Base-by-base conservation (phyloP, 2,329 filamentous ascomycete species). In the Fusarium udum region DNA sequence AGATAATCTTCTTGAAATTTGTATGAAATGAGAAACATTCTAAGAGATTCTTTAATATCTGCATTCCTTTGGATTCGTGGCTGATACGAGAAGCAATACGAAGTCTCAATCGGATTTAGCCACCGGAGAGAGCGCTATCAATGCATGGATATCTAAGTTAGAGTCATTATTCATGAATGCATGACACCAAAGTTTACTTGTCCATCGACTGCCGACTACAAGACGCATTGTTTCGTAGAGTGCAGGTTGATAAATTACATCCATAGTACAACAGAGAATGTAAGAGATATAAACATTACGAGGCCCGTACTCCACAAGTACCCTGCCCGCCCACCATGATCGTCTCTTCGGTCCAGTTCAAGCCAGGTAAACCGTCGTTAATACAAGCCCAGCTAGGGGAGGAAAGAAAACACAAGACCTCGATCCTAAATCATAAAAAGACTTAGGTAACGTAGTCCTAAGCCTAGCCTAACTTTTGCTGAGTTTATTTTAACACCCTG, bases 321-420 rank as follows among this genome's bases (percentile, higher is more conserved):
- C n/a, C 43, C 42, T 34, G 39, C 37, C 51, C 43, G 28, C 37
- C 43, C 58, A 60, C 69, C 69, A 63, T 49, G 60, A 69, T 70
- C 66, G 34, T 58, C 53, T 67, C n/a, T 16, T 63, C 55, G 32
- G 52, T 18, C 26, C 11, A 39, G n/a, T 46, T 22, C 6, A 28
- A 39, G 40, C 39, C 31, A 34, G 46, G 56, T 45, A 22, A 48
- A 66, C 46, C 24, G 26, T 48, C 45, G 31, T 64, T 4, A 31
- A 49, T 37, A 40, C 37, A 58, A 63, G 26, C 26, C 26, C 26
- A 28, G 26, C 26, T 28, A 28, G 26, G 26, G 26, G 26, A 28
- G 26, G 26, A 28, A 28, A 28, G 26, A 28, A 28, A 28, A 28
- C 26, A 28, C 26, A 28, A 7, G 26, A 28, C 26, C 26, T 28